These are phyloP conservation scores for Pythium rishiriense DNA, from an alignment of 352 stramenopile species.

Conservation along the genomic window DNA sequence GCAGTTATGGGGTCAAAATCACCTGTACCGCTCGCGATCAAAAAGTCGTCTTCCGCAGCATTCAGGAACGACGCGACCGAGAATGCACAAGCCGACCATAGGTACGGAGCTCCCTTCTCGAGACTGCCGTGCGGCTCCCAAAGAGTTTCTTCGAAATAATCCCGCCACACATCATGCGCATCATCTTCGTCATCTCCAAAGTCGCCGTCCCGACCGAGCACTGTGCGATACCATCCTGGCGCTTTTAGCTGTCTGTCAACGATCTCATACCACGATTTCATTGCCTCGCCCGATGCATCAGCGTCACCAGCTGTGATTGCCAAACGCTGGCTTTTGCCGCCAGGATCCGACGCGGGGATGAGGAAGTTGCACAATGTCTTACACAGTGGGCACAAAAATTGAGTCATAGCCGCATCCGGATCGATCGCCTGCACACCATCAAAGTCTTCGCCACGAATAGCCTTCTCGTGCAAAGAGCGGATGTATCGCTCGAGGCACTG, in stretches of 20 bases:
- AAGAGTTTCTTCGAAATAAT: slow-evolving; percentile 87
- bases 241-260: slow-evolving; percentile 63
- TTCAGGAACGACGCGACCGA: slow-evolving; percentile 77
- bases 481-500: slow-evolving; percentile 88
- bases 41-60: slow-evolving; percentile 64
- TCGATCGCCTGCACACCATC: slow-evolving; percentile 88
- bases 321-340: slow-evolving; percentile 1
- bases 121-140: slow-evolving; percentile 87
- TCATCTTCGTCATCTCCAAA: slow-evolving; percentile 50
- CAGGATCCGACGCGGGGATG: slow-evolving; percentile 73
- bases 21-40: slow-evolving; percentile 14
- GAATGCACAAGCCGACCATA: slow-evolving; percentile 85
- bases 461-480: slow-evolving; percentile 83
- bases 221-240: slow-evolving; percentile 66
- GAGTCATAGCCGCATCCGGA: slow-evolving; percentile 85
- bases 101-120: slow-evolving; percentile 81
- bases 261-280: slow-evolving; percentile 47
- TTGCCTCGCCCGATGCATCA: slow-evolving; percentile 21
- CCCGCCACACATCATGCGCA: slow-evolving; percentile 75
- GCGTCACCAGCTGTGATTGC: neutral
- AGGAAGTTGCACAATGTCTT: slow-evolving; percentile 93
- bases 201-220: slow-evolving; percentile 66
- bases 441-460: slow-evolving; percentile 86
- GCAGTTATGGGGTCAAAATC: slow-evolving; percentile 62
- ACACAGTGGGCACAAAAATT: slow-evolving; percentile 92